phyloP scores from a whole-genome alignment of 441 rosid genomes.

The Viola pubescens region DNA sequence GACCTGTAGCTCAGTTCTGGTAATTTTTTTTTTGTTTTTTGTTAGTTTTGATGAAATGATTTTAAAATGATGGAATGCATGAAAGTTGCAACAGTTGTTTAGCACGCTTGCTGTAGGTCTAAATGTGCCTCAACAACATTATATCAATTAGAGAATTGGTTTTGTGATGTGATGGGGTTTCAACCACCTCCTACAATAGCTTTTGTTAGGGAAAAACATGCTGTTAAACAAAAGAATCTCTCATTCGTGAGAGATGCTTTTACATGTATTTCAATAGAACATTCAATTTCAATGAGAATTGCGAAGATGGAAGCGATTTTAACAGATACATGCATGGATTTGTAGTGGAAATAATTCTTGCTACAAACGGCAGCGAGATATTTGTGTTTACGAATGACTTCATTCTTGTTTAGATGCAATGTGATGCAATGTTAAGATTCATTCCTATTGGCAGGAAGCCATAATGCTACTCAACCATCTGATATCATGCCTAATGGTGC shows the following conservation, averaged over 20 bases:
- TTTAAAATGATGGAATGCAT: too few species aligned
- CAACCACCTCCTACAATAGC: neutral
- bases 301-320: too few species aligned
- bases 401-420: neutral
- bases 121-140: too few species aligned
- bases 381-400: slow-evolving; percentile 5
- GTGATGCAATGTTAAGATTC: neutral
- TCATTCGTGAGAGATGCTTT: neutral
- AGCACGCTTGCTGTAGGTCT: too few species aligned
- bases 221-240: neutral
- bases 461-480: slow-evolving; percentile 40
- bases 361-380: neutral
- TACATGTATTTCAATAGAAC: neutral
- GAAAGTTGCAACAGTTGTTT: too few species aligned
- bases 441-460: slow-evolving; percentile 43
- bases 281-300: too few species aligned
- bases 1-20: too few species aligned
- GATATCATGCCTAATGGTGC: slow-evolving; percentile 45
- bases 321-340: neutral
- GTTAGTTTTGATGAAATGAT: too few species aligned
- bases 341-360: too few species aligned
- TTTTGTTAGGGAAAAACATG: neutral
- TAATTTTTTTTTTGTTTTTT: too few species aligned
- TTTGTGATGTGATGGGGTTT: neutral
- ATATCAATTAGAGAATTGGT: neutral